Evolutionary conservation across 139 green algal genomes (phyloP), one percentile per base, ranked within the genome.

Genomic region (Pleodorina starrii): DNA sequence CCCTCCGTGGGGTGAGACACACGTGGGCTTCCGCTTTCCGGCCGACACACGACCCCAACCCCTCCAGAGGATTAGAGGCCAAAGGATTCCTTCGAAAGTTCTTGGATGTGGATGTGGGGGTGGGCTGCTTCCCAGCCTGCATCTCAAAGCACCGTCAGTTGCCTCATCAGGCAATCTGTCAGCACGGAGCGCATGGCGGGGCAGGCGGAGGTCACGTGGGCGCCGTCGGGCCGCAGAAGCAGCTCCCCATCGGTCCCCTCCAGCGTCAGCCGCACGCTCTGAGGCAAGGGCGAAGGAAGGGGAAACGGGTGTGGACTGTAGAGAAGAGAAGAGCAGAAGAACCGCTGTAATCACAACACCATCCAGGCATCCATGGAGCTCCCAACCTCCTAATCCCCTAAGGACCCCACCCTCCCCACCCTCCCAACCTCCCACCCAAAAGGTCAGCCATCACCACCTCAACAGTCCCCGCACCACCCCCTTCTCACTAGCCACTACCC

Each of bases 61-160:
- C 10, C 10, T 57, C 48, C 48, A 57, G 48, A 57, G 48, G 10
- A 21, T 12, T 12, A 57, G 48, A 57, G 10, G 12, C 48, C 11
- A 57, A n/a, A n/a, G n/a, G n/a, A n/a, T n/a, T n/a, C 48, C 48
- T 12, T 21, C 48, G 11, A 57, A 10, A 57, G 48, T 12, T 12
- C 48, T 57, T 21, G 48, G 48, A 57, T 10, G 12, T 10, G 48
- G 48, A 10, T 10, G 48, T 57, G 48, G 48, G 48, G 48, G 48
- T 12, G 10, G 48, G 48, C 11, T 57, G 48, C 11, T 57, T n/a
- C n/a, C n/a, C n/a, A n/a, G n/a, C n/a, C n/a, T n/a, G n/a, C 48
- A 16, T n/a, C 29, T 87, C 60, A 88, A 5, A 88, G 5, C 10
- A 38, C 82, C 21, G 66, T 88, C 32, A 88, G 66, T 44, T 88